Base-by-base conservation (phyloP, 352 stramenopile genomes). In the Plasmopara muralis region DNA sequence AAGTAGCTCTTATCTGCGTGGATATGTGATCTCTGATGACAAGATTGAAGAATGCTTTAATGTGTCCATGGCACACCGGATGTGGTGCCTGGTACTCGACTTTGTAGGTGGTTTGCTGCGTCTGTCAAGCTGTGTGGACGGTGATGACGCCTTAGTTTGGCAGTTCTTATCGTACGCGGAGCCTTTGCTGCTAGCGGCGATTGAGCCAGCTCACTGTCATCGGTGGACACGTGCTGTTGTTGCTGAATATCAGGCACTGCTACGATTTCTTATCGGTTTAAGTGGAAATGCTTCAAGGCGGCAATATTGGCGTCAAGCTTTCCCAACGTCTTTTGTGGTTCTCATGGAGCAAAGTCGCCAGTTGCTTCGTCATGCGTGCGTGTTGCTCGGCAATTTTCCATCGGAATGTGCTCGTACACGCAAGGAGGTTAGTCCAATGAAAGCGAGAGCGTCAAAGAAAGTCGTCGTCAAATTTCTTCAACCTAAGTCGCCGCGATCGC, bases 261-360 rank as follows among this genome's bases (percentile, higher is more conserved):
- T 88, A 12, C 66, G 61, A 15, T 69, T 86, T 6, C 25, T 86
- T 16, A 73, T 62, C 35, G 73, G 62, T 29, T 46, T 88, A 15
- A 88, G 74, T 18, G 50, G 49, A 7, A 62, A 34, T 9, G 12
- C 50, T 0, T 31, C 34, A 5, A 53, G 55, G 29, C 71, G 68
- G 40, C 75, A 74, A 47, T 66, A 72, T 29, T 88, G 77, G 77
- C 69, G 75, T 13, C 64, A 79, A 50, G 74, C 72, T 18, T 69
- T 88, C 25, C 77, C 77, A 13, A 58, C 50, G 5, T 85, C 68
- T 39, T 46, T 53, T 34, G 71, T 79, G 10, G 60, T 86, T 13
- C 57, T 88, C 0, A 82, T 88, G 72, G 77, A 88, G 50, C 74
- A 83, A 15, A 85, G 66, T 51, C 74, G 77, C 2, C 56, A 83